Base-by-base conservation (phyloP, 345 rosid species). In the thale cress (Arabidopsis thaliana) region DNA sequence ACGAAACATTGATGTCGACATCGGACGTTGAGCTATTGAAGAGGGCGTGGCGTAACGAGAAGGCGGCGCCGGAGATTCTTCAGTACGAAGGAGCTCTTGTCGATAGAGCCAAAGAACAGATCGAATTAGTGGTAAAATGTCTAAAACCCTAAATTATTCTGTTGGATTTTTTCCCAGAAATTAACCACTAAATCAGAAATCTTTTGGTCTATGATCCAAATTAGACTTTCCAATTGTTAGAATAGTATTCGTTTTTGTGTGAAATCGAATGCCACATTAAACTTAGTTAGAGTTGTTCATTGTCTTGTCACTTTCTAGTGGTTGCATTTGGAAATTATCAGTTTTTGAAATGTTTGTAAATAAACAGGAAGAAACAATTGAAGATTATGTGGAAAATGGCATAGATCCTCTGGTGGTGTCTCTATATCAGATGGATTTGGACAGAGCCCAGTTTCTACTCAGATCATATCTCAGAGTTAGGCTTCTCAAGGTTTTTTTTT, bases 21-120 rank as follows among this genome's bases (percentile, higher is more conserved):
- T 84, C 89, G 12, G 97, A 87, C 37, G 91, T 85, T 3, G 96
- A 85, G 82, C 87, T 85, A 1, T 76, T 90, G 82, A 88, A 79
- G 78, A 72, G 82, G 55, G 90, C 91, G 0, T 90, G 94, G 96
- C 89, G 93, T n/a, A 90, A 92, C 80, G 97, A 92, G 91, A 92
- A 92, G 70, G 89, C 94, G 20, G 93, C 96, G 34, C 97, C 94
- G 13, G 94, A 92, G 87, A 84, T 90, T 80, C 96, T 92, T 65
- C 89, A 64, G 25, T 88, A 77, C 72, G 86, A 87, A 62, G 70
- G 77, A 4, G 79, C 78, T 65, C 83, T 89, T 69, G 80, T 91
- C 42, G 30, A 34, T 34, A 60, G 50, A 61, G 66, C 66, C 20
- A 60, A 40, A 60, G 67, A 62, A 3, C 51, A 62, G 13, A 42